Conservation (phyloP, 805 yeast species). For the Metschnikowia similis region DNA sequence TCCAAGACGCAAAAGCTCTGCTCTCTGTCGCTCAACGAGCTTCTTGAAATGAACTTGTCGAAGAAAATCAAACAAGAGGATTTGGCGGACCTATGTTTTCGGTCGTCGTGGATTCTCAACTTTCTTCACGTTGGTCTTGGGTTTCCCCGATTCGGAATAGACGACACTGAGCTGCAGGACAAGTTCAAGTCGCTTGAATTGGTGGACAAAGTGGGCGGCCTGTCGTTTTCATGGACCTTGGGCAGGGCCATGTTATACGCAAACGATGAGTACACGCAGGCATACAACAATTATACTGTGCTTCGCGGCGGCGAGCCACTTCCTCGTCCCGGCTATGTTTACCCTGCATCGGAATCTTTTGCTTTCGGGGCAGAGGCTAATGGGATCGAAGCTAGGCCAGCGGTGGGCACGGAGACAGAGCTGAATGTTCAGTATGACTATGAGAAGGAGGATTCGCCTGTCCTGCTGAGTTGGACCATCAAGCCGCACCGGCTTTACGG, state of each 20-base stretch:
- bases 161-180: slow-evolving; percentile 14
- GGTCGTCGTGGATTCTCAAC: slow-evolving; percentile 54
- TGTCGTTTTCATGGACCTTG: slow-evolving; percentile 51
- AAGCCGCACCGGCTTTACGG: slow-evolving; percentile 44
- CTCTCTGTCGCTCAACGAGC: slow-evolving; percentile 34
- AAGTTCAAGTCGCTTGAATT: slow-evolving; percentile 38
- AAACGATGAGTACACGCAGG: slow-evolving; percentile 47
- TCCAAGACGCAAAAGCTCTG: slow-evolving; percentile 46
- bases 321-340: slow-evolving; percentile 44
- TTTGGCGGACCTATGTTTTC: slow-evolving; percentile 54
- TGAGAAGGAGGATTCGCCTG: slow-evolving; percentile 21
- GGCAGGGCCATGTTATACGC: slow-evolving; percentile 63
- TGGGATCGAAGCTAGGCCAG: slow-evolving; percentile 42
- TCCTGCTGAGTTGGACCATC: slow-evolving; percentile 39
- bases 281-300: slow-evolving; percentile 31
- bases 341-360: slow-evolving; percentile 45
- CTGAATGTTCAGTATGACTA: slow-evolving; percentile 26
- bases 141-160: slow-evolving; percentile 49
- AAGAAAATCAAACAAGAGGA: slow-evolving; percentile 41
- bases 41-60: slow-evolving; percentile 30
- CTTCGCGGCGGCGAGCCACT: slow-evolving; percentile 4
- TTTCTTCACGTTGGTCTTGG: slow-evolving; percentile 59
- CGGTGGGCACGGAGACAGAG: slow-evolving; percentile 21
- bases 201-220: slow-evolving; percentile 39
- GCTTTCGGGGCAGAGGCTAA: slow-evolving; percentile 51